Percentiles rank a stretch among this genome's conserved stretches.
Conservation (phyloP, 2,329 filamentous ascomycete genomes). For the Blastomyces parvus region DNA sequence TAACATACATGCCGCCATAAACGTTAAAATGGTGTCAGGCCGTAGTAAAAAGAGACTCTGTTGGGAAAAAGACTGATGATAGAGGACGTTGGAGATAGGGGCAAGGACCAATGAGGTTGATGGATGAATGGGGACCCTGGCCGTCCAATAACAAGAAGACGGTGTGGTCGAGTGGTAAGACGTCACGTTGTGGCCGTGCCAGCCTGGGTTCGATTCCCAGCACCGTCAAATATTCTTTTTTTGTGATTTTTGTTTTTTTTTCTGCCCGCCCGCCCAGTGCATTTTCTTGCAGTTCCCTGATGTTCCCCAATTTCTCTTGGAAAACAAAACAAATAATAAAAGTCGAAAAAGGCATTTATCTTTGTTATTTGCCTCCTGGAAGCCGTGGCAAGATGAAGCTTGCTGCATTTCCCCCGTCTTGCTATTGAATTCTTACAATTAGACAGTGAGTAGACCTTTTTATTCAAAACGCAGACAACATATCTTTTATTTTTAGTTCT, state of each 20-base stretch:
- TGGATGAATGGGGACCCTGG: background rate
- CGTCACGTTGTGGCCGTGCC: slow-evolving; percentile 8
- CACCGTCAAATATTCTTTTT: slow-evolving; percentile 2
- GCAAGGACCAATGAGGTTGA: background rate
- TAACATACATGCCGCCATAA: too few species aligned
- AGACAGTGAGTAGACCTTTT: background rate
- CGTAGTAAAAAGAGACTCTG: too few species aligned
- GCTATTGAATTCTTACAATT: background rate
- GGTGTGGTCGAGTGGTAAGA: slow-evolving; percentile 10
- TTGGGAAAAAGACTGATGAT: too few species aligned
- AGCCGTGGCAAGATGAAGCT: background rate
- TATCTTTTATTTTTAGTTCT: background rate
- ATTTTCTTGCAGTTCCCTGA: background rate
- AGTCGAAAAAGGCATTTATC: background rate
- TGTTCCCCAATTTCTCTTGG: background rate
- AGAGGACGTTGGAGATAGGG: too few species aligned
- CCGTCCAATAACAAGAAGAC: slow-evolving; percentile 17
- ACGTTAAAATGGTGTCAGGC: too few species aligned
- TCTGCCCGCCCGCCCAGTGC: background rate
- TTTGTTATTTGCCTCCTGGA: background rate
- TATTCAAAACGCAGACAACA: background rate
- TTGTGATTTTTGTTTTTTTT: background rate
- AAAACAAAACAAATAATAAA: background rate
- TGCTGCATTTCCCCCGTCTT: background rate
- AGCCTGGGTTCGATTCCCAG: slow-evolving; percentile 9